phyloP scores from a whole-genome alignment of 2,329 filamentous ascomycete genomes.

The Cytospora schulzeri region DNA sequence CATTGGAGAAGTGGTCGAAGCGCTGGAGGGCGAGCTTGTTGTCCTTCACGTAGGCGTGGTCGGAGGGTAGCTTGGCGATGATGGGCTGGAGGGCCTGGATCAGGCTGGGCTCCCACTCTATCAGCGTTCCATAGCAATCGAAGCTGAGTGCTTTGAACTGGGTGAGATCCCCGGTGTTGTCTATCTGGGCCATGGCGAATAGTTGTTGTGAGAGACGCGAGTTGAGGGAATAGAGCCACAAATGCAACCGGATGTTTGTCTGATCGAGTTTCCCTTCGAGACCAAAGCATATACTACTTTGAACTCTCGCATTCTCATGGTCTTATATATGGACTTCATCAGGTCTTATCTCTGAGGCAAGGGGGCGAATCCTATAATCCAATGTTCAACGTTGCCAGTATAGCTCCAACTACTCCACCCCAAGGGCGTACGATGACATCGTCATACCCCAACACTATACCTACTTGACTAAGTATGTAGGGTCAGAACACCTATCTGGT shows the following conservation, averaged over 20 bases:
- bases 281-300: background rate
- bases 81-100: constrained; percentile 53
- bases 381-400: background rate
- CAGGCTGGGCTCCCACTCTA: constrained; percentile 77
- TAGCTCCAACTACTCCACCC: constrained; percentile 9
- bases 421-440: constrained; percentile 2
- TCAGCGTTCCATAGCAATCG: constrained; percentile 78
- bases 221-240: background rate
- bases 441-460: background rate
- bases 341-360: background rate
- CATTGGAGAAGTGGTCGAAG: constrained; percentile 50
- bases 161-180: constrained; percentile 30
- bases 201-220: too few species aligned
- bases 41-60: constrained; percentile 41
- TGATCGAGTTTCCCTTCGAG: background rate
- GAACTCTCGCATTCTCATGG: background rate
- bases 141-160: constrained; percentile 59
- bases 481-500: background rate
- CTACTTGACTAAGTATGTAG: too few species aligned
- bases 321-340: background rate
- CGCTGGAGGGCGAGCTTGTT: constrained; percentile 45
- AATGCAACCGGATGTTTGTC: background rate
- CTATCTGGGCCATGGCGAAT: constrained; percentile 13
- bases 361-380: background rate
- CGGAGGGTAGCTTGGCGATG: constrained; percentile 45